These are phyloP conservation scores for Boletus sp. DNA, from an alignment of 768 basidiomycete genomes.

Conservation along the genomic window DNA sequence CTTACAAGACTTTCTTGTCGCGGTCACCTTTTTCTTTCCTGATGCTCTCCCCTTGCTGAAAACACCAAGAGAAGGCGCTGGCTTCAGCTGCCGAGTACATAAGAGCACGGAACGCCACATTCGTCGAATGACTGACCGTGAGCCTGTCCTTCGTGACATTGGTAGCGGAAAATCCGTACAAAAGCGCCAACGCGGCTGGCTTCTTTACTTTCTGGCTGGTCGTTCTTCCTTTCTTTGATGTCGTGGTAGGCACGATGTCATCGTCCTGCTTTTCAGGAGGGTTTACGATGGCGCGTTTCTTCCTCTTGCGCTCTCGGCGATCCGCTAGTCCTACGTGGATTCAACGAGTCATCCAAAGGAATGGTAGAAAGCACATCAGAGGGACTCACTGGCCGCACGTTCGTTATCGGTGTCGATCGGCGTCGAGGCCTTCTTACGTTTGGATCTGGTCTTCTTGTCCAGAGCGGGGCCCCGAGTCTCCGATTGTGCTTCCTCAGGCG, in stretches of 20 bases:
- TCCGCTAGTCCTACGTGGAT: constrained; percentile 53
- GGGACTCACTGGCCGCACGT: constrained; percentile 35
- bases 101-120: not conserved
- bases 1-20: constrained; percentile 17
- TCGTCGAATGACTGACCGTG: constrained; percentile 26
- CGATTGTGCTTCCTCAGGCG: not conserved
- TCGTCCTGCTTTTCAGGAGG: constrained; percentile 13
- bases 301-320: constrained; percentile 61
- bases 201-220: constrained; percentile 23
- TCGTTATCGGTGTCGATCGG: constrained; percentile 33
- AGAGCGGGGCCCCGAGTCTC: constrained; percentile 1
- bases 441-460: constrained; percentile 23
- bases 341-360: not conserved
- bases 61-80: constrained; percentile 31
- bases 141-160: constrained; percentile 37
- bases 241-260: not conserved
- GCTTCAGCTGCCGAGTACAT: constrained; percentile 27
- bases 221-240: constrained; percentile 12
- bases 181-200: constrained; percentile 31
- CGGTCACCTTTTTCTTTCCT: constrained; percentile 19
- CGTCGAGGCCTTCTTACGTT: constrained; percentile 19
- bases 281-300: constrained; percentile 53
- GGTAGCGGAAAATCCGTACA: constrained; percentile 38
- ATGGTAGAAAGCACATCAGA: not conserved
- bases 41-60: constrained; percentile 39